Evolutionary conservation across 2,329 filamentous ascomycete species (phyloP).

Genomic region (Knoxdaviesia proteae): DNA sequence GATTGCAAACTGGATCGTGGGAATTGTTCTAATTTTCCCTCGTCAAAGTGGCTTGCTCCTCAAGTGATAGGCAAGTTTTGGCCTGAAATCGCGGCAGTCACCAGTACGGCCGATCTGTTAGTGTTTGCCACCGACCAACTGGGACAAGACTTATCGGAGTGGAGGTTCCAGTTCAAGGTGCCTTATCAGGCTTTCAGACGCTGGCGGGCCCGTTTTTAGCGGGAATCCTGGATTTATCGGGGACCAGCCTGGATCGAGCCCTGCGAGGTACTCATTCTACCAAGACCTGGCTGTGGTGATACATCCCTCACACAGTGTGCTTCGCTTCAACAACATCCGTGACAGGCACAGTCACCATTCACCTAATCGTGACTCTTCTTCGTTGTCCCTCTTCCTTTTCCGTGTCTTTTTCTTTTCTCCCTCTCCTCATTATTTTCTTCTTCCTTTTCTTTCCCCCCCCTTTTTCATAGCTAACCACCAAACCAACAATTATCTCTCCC

Average conservation of each 20-base stretch:
- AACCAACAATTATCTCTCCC: background rate
- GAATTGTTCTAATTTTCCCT: too few species aligned
- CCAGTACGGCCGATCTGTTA: too few species aligned
- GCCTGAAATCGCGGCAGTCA: too few species aligned
- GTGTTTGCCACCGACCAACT: too few species aligned
- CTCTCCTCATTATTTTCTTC: background rate
- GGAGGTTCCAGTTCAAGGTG: too few species aligned
- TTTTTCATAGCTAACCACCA: background rate
- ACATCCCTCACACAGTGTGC: background rate
- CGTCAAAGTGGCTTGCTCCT: too few species aligned
- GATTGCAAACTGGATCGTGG: too few species aligned
- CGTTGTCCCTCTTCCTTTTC: constrained; percentile 4
- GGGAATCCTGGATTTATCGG: background rate
- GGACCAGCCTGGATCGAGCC: background rate
- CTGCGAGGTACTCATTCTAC: background rate
- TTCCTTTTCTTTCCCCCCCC: background rate
- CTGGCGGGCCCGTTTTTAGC: background rate
- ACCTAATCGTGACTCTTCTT: background rate
- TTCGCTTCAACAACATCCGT: constrained; percentile 3
- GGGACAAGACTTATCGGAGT: too few species aligned
- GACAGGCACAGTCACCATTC: constrained; percentile 3
- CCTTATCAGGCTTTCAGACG: too few species aligned
- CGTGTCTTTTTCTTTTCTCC: constrained; percentile 4
- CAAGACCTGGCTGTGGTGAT: background rate
- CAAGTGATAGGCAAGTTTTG: too few species aligned